phyloP scores from a whole-genome alignment of 2,329 filamentous ascomycete species.

The Aspergillus ochraceus region DNA sequence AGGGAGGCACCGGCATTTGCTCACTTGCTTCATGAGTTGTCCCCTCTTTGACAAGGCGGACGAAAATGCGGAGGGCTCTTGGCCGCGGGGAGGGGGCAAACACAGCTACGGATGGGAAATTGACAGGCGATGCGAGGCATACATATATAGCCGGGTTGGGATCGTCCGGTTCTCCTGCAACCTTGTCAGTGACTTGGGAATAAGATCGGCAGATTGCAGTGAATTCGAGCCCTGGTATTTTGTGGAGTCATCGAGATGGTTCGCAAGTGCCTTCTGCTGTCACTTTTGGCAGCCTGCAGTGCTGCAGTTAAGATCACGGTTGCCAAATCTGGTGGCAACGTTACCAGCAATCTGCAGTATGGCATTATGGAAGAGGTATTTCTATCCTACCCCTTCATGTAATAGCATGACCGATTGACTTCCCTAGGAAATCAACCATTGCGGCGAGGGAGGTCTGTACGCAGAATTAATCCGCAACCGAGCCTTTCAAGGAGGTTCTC shows the following conservation, averaged over 20 bases:
- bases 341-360: conserved; percentile 28
- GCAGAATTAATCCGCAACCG: conserved; percentile 36
- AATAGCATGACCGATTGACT: not conserved
- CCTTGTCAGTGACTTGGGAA: not conserved
- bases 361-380: conserved; percentile 33
- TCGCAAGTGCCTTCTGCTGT: conserved; percentile 22
- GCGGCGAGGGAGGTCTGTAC: conserved; percentile 36
- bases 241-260: conserved; percentile 17
- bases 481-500: conserved; percentile 34
- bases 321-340: conserved; percentile 31
- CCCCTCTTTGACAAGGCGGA: not conserved
- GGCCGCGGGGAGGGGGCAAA: not conserved
- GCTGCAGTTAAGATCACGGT: conserved; percentile 29
- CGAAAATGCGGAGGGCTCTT: not conserved
- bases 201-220: conserved; percentile 12
- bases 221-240: not conserved
- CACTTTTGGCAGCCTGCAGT: conserved; percentile 25
- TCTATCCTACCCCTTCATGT: not conserved
- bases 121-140: not conserved
- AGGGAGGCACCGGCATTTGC: too few relatives aligned
- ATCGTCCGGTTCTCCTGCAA: not conserved
- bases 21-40: not conserved
- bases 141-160: conserved; percentile 8
- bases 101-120: not conserved
- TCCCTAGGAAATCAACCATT: conserved; percentile 32